Percentiles rank a stretch among this genome's conserved stretches.
phyloP scores from a whole-genome alignment of 1,284 basidiomycete species.

The Athelia psychrophila region DNA sequence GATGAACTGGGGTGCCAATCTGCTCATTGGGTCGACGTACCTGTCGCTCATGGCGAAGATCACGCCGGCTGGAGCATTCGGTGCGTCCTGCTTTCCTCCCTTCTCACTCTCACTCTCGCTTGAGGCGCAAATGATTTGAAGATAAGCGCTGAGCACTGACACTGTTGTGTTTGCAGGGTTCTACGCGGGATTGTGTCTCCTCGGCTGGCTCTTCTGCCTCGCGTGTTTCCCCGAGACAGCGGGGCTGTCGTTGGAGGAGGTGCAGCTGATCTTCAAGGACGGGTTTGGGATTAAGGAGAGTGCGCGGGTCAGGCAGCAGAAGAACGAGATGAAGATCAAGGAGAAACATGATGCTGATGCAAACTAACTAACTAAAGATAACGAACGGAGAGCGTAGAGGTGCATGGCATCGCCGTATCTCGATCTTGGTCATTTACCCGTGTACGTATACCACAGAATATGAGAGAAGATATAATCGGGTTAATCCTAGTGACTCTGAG shows the following conservation, averaged over 20 bases:
- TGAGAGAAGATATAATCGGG: too few species aligned
- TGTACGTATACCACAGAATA: too few species aligned
- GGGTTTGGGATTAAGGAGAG: slow-evolving; percentile 62
- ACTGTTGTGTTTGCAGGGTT: slow-evolving; percentile 39
- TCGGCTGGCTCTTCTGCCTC: slow-evolving; percentile 70
- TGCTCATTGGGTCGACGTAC: slow-evolving; percentile 78
- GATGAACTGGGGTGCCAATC: slow-evolving; percentile 79
- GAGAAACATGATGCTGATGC: slow-evolving; percentile 1
- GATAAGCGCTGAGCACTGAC: too few species aligned
- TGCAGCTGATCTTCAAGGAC: slow-evolving; percentile 53
- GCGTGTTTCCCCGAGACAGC: slow-evolving; percentile 77
- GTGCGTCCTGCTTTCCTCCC: too few species aligned
- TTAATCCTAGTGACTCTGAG: too few species aligned
- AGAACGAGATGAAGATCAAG: slow-evolving; percentile 26
- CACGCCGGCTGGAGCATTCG: slow-evolving; percentile 78
- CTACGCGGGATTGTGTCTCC: slow-evolving; percentile 72
- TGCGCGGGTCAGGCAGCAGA: slow-evolving; percentile 40
- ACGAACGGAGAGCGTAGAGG: too few species aligned
- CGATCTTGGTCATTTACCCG: too few species aligned
- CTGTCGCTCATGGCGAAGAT: slow-evolving; percentile 75
- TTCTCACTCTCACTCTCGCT: too few species aligned
- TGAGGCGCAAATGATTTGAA: too few species aligned
- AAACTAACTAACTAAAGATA: background rate
- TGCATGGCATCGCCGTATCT: too few species aligned
- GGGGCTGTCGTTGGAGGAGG: slow-evolving; percentile 76